Percentiles rank a stretch among this genome's conserved stretches.
These are phyloP conservation scores for Pyrenopolyporus hunteri DNA, from an alignment of 495 filamentous ascomycete species.

Conservation along the genomic window DNA sequence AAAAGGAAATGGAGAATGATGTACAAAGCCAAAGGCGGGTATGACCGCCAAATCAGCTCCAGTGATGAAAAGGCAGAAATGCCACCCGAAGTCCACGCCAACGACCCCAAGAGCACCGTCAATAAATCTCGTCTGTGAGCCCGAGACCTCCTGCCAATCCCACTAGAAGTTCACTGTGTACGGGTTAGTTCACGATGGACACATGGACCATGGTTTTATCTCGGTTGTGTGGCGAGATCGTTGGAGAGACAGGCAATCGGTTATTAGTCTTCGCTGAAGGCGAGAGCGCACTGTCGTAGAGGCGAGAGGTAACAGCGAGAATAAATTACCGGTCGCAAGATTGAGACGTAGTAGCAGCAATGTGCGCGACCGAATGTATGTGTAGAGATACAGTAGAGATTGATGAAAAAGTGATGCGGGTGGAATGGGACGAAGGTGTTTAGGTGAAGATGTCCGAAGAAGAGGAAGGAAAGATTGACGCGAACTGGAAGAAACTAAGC, in stretches of 20 bases:
- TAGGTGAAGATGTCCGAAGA: conserved; percentile 11
- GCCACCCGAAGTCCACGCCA: conserved; percentile 39
- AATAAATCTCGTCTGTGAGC: conserved; percentile 39
- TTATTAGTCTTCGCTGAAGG: background rate
- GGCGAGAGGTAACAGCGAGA: background rate
- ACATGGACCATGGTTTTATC: conserved; percentile 16
- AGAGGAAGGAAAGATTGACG: conserved; percentile 13
- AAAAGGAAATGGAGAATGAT: conserved; percentile 47
- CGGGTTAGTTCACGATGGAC: conserved; percentile 24
- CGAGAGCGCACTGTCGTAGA: background rate
- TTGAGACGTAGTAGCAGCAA: background rate
- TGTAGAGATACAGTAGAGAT: conserved; percentile 1
- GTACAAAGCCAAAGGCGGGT: conserved; percentile 51
- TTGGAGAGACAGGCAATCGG: background rate
- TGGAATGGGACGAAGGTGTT: conserved; percentile 15
- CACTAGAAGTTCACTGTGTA: conserved; percentile 32
- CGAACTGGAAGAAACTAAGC: conserved; percentile 15
- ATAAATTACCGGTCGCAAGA: background rate
- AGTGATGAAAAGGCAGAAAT: conserved; percentile 39
- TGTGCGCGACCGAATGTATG: conserved; percentile 8
- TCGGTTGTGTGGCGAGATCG: background rate
- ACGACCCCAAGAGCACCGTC: conserved; percentile 34
- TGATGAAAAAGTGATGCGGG: too few relatives aligned
- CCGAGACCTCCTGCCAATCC: conserved; percentile 43
- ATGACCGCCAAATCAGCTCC: conserved; percentile 40